Evolutionary conservation across 768 basidiomycete genomes (phyloP), one percentile per base, ranked within the genome.

Genomic region (Kwoniella dejecticola): DNA sequence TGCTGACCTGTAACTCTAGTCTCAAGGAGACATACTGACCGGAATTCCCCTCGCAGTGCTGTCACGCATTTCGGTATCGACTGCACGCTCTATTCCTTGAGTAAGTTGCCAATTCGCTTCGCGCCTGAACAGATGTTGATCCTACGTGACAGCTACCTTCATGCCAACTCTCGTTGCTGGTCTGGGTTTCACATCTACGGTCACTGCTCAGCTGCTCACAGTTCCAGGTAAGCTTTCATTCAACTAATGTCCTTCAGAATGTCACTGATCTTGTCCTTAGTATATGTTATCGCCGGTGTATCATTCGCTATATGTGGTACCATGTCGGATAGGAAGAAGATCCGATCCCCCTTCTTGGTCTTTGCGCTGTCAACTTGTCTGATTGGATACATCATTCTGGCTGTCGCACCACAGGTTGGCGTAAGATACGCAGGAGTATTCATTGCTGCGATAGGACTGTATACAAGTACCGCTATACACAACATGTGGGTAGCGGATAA

Each of bases 121-220:
- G n/a, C n/a, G n/a, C n/a, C n/a, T n/a, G n/a, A n/a, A n/a, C n/a
- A n/a, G n/a, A n/a, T n/a, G n/a, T n/a, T n/a, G n/a, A n/a, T n/a
- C n/a, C n/a, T n/a, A n/a, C n/a, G n/a, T n/a, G n/a, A 15, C 46
- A 47, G 46, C 50, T 41, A 61, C 59, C 19, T 61, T 54, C 41
- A 62, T 60, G 65, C 70, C 67, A 2, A 53, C 57, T 19, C 65
- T 72, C 63, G 66, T 71, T 60, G 58, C 49, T 23, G 71, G 63
- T 19, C 52, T 70, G 41, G 71, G 71, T 4, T 68, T 47, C 54
- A 47, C 33, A 26, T 47, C 46, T 44, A 70, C 56, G 21, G 62
- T 70, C 31, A 53, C 59, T 23, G 66, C 71, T 13, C 66, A 73
- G 31, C 57, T 73, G 4, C 60, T 72, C 56, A 74, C 72, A 36